Percentiles rank a stretch among this genome's conserved stretches.
Evolutionary conservation across 257 asterid species (phyloP).

Genomic region (Solanum tarapatanum): DNA sequence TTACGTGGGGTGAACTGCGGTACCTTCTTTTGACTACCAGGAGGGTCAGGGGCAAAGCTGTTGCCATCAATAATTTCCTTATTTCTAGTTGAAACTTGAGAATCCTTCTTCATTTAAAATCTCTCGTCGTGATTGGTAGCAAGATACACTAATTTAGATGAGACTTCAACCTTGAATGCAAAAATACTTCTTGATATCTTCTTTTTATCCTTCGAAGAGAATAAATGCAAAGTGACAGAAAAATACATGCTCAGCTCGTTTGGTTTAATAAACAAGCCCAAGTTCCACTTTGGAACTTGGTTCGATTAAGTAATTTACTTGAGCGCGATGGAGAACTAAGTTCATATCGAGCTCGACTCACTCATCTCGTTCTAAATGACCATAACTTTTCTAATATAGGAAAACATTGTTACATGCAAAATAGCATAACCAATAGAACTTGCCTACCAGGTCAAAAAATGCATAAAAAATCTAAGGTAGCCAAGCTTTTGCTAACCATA

Average conservation of each 20-base stretch:
- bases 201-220: neutral
- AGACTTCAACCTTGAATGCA: neutral
- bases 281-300: neutral
- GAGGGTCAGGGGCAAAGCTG: slow-evolving; percentile 16
- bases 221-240: neutral
- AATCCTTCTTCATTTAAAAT: slow-evolving; percentile 4
- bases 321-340: neutral
- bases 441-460: neutral
- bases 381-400: neutral
- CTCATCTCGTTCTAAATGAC: neutral
- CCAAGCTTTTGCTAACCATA: neutral
- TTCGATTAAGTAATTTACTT: neutral
- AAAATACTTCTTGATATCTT: neutral
- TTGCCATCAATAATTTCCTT: slow-evolving; percentile 11
- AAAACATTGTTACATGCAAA: neutral
- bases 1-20: slow-evolving; percentile 16
- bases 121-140: neutral
- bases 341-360: neutral
- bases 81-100: neutral
- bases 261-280: neutral
- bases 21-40: slow-evolving; percentile 7
- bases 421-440: neutral
- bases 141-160: neutral
- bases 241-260: neutral
- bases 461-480: neutral